Percentiles rank a stretch among this genome's conserved stretches.
phyloP scores from a whole-genome alignment of 2,329 filamentous ascomycete genomes.

The Periconia sp. region DNA sequence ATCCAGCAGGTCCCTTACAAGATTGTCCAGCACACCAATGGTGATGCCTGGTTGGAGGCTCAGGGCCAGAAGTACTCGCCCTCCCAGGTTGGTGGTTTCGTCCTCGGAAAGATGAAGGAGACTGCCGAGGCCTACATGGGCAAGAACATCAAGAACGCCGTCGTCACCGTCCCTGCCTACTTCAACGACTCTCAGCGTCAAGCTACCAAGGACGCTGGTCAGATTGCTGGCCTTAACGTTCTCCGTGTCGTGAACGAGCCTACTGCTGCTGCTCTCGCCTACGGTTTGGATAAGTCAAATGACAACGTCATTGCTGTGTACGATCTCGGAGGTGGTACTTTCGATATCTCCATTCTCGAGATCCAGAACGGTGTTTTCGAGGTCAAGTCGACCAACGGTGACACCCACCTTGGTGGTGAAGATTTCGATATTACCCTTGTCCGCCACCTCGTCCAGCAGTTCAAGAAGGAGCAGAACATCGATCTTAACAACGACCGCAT shows the following conservation, averaged over 20 bases:
- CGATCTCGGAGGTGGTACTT: constrained; percentile 97
- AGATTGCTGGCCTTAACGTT: constrained; percentile 94
- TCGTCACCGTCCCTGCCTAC: constrained; percentile 95
- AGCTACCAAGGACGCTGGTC: constrained; percentile 96
- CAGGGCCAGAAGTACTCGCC: constrained; percentile 95
- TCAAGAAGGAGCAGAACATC: constrained; percentile 28
- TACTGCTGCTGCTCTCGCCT: constrained; percentile 91
- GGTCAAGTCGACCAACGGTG: constrained; percentile 98
- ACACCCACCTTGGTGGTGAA: constrained; percentile 96
- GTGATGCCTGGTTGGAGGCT: constrained; percentile 87
- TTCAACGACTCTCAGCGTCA: constrained; percentile 99
- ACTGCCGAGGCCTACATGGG: constrained; percentile 91
- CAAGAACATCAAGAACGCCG: constrained; percentile 91
- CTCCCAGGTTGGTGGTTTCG: constrained; percentile 94
- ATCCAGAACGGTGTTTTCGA: constrained; percentile 98
- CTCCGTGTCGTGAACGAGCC: constrained; percentile 98
- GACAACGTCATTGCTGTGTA: constrained; percentile 89
- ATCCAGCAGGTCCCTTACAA: constrained; percentile 99
- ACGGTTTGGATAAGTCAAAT: constrained; percentile 94
- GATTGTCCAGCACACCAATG: constrained; percentile 83
- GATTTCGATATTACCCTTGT: constrained; percentile 96
- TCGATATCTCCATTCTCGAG: constrained; percentile 97
- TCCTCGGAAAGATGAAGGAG: constrained; percentile 99
- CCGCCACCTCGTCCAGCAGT: constrained; percentile 67
- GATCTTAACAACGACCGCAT: constrained; percentile 84